Evolutionary conservation across 257 asterid species (phyloP).

Genomic region (Linderniella brevidens): DNA sequence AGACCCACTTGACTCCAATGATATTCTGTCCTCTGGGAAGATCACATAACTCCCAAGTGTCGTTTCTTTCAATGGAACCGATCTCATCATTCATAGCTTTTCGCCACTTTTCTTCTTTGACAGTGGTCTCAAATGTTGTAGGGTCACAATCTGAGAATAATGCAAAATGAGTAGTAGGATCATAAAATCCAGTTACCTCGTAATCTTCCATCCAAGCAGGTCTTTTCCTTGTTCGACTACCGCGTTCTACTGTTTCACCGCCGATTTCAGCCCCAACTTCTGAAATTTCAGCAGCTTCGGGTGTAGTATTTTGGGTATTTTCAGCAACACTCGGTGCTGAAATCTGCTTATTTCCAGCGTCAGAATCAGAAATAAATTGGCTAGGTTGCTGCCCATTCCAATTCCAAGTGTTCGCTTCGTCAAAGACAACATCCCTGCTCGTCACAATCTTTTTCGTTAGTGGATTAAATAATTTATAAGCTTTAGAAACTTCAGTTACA

Average conservation of each 20-base stretch:
- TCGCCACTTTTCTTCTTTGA: not conserved
- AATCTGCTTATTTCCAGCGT: not conserved
- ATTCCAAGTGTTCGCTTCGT: not conserved
- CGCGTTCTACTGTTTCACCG: no score
- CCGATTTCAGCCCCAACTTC: no score
- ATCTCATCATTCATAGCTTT: conserved; percentile 2
- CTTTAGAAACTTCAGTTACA: conserved; percentile 3
- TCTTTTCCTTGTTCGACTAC: not conserved
- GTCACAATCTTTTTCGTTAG: conserved; percentile 1
- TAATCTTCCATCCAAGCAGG: not conserved
- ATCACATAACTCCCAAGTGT: not conserved
- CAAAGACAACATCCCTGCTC: conserved; percentile 3
- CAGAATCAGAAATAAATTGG: not conserved
- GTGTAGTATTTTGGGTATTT: no score
- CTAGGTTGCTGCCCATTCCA: not conserved
- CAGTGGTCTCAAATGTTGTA: not conserved
- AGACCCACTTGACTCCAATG: not conserved
- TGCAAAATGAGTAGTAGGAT: not conserved
- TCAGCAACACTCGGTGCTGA: no score
- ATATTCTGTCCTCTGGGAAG: not conserved
- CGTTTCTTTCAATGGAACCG: not conserved
- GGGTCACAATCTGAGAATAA: conserved; percentile 8
- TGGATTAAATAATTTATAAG: conserved; percentile 6
- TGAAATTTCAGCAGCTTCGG: no score
- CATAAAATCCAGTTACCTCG: not conserved